Evolutionary conservation across 1,139 yeast species (phyloP).

Genomic region (Eremothecium cymbalariae): DNA sequence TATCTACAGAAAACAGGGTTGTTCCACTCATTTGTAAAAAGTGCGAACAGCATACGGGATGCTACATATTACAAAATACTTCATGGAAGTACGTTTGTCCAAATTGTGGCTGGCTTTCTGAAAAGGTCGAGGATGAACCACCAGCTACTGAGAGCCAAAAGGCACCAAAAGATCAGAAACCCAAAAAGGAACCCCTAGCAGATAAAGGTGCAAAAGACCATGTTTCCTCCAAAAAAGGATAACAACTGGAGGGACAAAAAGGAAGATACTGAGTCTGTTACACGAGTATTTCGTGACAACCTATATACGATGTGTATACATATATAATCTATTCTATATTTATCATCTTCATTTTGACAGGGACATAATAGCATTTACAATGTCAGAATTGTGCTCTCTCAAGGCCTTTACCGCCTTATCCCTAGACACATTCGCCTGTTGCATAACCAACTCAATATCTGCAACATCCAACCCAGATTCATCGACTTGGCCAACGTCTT

Average conservation of each 20-base stretch:
- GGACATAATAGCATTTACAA: slow-evolving; percentile 93
- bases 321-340: neutral
- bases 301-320: slow-evolving; percentile 4
- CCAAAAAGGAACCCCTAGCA: slow-evolving; percentile 2
- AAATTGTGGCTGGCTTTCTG: slow-evolving; percentile 45
- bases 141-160: slow-evolving; percentile 2
- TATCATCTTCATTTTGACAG: slow-evolving; percentile 40
- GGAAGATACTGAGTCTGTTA: slow-evolving; percentile 5
- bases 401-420: slow-evolving; percentile 87
- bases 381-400: slow-evolving; percentile 82
- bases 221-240: neutral
- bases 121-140: slow-evolving; percentile 2
- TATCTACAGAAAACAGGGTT: slow-evolving; percentile 9
- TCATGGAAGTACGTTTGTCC: slow-evolving; percentile 63
- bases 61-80: slow-evolving; percentile 37
- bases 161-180: neutral
- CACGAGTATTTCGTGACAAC: slow-evolving; percentile 3
- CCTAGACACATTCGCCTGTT: slow-evolving; percentile 84
- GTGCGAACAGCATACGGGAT: slow-evolving; percentile 23
- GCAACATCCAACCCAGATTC: slow-evolving; percentile 72
- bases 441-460: slow-evolving; percentile 75
- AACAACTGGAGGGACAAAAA: slow-evolving; percentile 4
- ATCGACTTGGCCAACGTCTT: slow-evolving; percentile 63
- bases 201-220: neutral
- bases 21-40: slow-evolving; percentile 22